Evolutionary conservation across 768 basidiomycete genomes (phyloP).

Genomic region (Naganishia vaughanmartiniae): DNA sequence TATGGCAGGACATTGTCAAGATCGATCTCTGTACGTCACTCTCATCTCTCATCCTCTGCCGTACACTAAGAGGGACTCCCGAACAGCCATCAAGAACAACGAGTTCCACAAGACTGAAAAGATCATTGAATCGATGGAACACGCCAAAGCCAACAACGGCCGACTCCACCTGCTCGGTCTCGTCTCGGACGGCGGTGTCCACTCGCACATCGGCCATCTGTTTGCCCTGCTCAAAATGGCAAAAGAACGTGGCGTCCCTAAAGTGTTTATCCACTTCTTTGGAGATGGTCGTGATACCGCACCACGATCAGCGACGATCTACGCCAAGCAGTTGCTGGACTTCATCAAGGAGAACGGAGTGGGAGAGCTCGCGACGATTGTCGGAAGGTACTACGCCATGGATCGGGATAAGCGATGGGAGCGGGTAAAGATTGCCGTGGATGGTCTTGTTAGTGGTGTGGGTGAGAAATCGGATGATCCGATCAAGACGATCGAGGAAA

Average conservation of each 20-base stretch:
- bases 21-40: slow-evolving; percentile 67
- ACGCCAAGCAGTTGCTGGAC: slow-evolving; percentile 70
- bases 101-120: slow-evolving; percentile 75
- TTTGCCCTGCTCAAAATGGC: slow-evolving; percentile 87
- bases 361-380: slow-evolving; percentile 77
- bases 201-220: slow-evolving; percentile 87
- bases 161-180: slow-evolving; percentile 84
- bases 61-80: neutral
- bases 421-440: slow-evolving; percentile 81
- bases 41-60: neutral
- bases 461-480: slow-evolving; percentile 59
- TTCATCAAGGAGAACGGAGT: slow-evolving; percentile 68
- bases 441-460: slow-evolving; percentile 72
- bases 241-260: slow-evolving; percentile 75
- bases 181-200: slow-evolving; percentile 95
- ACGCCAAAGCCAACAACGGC: slow-evolving; percentile 76
- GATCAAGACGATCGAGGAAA: slow-evolving; percentile 66
- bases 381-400: slow-evolving; percentile 95
- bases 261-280: slow-evolving; percentile 89
- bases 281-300: slow-evolving; percentile 94
- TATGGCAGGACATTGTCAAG: slow-evolving; percentile 96
- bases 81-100: slow-evolving; percentile 70
- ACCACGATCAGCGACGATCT: slow-evolving; percentile 73
- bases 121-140: slow-evolving; percentile 71
- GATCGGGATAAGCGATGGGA: slow-evolving; percentile 97